Percentiles rank a stretch among this genome's conserved stretches.
Conservation (phyloP, 495 filamentous ascomycete species). For the Tuber microsphaerosporum region DNA sequence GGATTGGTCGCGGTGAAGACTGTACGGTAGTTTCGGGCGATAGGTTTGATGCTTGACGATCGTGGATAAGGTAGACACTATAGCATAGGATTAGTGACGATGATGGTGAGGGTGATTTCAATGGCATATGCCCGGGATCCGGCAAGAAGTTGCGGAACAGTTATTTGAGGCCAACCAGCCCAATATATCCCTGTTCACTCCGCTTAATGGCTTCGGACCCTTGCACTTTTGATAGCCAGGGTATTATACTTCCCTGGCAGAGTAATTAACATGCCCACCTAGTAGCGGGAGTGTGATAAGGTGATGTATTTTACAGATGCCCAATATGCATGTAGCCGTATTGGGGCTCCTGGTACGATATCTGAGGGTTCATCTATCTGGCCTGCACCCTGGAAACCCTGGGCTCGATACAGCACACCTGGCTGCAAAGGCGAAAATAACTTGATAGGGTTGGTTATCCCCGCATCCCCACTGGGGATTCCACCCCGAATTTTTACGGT, state of each 20-base stretch:
- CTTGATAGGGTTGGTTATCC: background rate
- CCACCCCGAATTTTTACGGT: background rate
- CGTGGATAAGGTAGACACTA: background rate
- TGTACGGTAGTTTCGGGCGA: background rate
- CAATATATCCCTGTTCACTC: background rate
- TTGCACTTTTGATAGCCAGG: background rate
- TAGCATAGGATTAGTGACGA: background rate
- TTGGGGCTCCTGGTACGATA: background rate
- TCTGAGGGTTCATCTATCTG: background rate
- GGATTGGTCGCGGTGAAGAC: background rate
- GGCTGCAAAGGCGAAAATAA: background rate
- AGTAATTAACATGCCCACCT: background rate
- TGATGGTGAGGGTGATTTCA: background rate
- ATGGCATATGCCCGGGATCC: background rate
- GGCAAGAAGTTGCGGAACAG: background rate
- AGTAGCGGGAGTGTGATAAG: background rate
- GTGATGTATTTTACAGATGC: background rate
- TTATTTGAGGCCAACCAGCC: background rate
- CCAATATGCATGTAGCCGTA: background rate
- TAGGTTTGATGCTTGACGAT: background rate
- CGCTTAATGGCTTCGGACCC: background rate
- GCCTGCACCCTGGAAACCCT: background rate
- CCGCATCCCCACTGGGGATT: background rate
- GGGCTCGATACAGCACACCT: background rate
- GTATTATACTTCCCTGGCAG: background rate